These are phyloP conservation scores for Zymoseptoria crescenta DNA, from an alignment of 2,329 filamentous ascomycete genomes.

Conservation along the genomic window DNA sequence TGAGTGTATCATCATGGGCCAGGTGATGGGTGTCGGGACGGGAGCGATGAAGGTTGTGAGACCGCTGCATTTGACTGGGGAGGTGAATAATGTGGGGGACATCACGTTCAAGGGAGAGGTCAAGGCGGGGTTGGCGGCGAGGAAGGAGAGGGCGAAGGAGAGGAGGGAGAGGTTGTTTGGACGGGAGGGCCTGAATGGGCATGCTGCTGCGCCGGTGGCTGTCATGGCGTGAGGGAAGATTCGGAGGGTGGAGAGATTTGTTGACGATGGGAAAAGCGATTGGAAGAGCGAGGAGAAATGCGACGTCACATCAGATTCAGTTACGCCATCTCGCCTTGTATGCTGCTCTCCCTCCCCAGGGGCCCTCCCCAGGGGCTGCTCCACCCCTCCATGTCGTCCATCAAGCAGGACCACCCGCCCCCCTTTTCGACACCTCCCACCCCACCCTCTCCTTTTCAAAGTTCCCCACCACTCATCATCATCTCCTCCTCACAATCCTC, in stretches of 20 bases:
- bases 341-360: no score
- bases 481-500: not conserved
- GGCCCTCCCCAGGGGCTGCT: no score
- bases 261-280: not conserved
- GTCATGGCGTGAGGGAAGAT: not conserved
- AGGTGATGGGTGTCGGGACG: constrained; percentile 85
- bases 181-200: constrained; percentile 15
- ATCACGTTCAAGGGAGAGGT: constrained; percentile 13
- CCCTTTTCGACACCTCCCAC: no score
- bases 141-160: constrained; percentile 16
- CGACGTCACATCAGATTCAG: not conserved
- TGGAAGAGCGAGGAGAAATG: not conserved
- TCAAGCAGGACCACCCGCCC: no score
- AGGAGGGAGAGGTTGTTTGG: constrained; percentile 5
- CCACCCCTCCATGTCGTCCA: no score
- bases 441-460: no score
- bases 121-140: constrained; percentile 7
- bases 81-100: constrained; percentile 40
- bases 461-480: not conserved
- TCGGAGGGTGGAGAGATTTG: not conserved
- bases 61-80: constrained; percentile 54
- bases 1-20: constrained; percentile 97
- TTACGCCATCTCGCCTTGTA: no score
- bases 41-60: constrained; percentile 86
- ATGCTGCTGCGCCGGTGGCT: constrained; percentile 11